phyloP scores from a whole-genome alignment of 2,329 filamentous ascomycete species.

The Amphichorda felina region DNA sequence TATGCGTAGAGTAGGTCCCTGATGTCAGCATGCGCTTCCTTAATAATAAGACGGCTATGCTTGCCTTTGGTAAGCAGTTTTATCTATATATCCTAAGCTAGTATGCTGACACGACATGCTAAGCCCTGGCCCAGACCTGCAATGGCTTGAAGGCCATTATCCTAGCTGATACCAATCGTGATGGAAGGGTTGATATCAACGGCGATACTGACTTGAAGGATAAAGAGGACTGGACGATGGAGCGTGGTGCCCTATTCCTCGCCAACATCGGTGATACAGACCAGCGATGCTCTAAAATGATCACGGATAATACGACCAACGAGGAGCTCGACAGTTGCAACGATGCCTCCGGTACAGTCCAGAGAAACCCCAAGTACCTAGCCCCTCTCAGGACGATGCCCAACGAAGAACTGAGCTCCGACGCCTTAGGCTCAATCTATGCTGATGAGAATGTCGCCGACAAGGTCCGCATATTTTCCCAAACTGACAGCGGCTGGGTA shows the following conservation, averaged over 20 bases:
- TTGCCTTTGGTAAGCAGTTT: too few species aligned
- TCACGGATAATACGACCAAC: slow-evolving; percentile 7
- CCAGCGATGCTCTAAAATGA: slow-evolving; percentile 13
- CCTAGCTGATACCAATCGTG: slow-evolving; percentile 21
- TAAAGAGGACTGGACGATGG: slow-evolving; percentile 13
- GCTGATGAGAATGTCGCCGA: slow-evolving; percentile 4
- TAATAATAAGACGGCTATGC: too few species aligned
- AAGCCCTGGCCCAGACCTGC: background rate
- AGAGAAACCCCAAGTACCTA: slow-evolving; percentile 15
- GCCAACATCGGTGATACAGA: slow-evolving; percentile 21
- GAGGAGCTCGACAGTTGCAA: slow-evolving; percentile 17
- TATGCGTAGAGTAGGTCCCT: too few species aligned
- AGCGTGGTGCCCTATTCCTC: slow-evolving; percentile 19
- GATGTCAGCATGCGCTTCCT: too few species aligned
- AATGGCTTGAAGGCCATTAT: slow-evolving; percentile 8
- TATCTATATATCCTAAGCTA: too few species aligned
- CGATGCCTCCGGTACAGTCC: slow-evolving; percentile 21
- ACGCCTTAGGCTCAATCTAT: slow-evolving; percentile 8
- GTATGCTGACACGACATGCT: too few species aligned
- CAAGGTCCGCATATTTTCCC: slow-evolving; percentile 16
- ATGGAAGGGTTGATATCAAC: slow-evolving; percentile 16
- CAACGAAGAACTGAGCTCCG: slow-evolving; percentile 6
- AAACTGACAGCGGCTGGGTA: slow-evolving; percentile 10
- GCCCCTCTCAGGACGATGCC: slow-evolving; percentile 21
- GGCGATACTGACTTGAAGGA: slow-evolving; percentile 8